Evolutionary conservation across 257 asterid genomes (phyloP), one percentile per base, ranked within the genome.

Genomic region (Ehretia macrophylla): DNA sequence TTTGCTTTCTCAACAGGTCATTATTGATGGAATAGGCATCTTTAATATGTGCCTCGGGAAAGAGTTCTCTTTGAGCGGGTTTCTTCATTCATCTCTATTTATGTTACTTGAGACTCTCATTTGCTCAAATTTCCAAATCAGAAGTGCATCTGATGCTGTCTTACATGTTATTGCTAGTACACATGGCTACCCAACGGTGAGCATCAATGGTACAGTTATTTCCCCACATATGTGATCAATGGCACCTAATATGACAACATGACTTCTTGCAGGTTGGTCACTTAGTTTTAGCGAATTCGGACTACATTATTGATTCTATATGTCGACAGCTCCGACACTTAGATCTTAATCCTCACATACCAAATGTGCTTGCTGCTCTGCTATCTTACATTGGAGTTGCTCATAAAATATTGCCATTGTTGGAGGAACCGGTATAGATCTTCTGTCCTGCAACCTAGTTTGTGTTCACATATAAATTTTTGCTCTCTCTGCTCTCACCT

Each of bases 391-490:
- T 89, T 66, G 97, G 96, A 63, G 76, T 86, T 59, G 97, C 95
- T 49, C 86, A 93, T 77, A 81, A 81, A 65, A 82, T 93, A 72
- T 74, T 93, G 72, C 99, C 99, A 21, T 73, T 93, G 62, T 76
- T 93, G 84, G 99, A 93, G 78, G 99, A 93, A 72, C 94, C 97
- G 78, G 99, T 92, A 81, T 60, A 80, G 59, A n/a, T 64, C 62
- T 58, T 38, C 46, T 50, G 12, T 68, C 49, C 58, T 58, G 32
- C 21, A 60, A 51, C 39, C 47, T 17, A 16, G 62, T 60, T 32
- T 39, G 42, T 52, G 52, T 56, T 52, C 54, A 44, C 44, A 65
- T 61, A 55, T 62, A 23, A 32, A 48, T 27, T 59, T 32, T 47
- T 63, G 11, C 38, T 17, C 42, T 58, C 45, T 17, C 68, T 40